Percentiles rank a stretch among this genome's conserved stretches.
These are phyloP conservation scores for Amanita polypyramis DNA, from an alignment of 768 basidiomycete species.

Conservation along the genomic window DNA sequence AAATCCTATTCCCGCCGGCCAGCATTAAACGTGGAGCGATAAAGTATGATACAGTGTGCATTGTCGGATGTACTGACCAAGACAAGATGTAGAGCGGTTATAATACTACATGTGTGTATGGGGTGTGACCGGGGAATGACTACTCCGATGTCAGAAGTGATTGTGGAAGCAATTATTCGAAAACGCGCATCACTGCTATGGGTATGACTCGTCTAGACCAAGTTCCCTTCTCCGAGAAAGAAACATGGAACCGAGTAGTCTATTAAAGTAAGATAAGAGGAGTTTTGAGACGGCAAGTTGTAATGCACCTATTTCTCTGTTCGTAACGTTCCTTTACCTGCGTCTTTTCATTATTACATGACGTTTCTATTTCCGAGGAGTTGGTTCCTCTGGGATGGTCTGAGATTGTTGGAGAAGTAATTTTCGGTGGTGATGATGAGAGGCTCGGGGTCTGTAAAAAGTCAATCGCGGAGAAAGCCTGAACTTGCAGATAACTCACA, in stretches of 20 bases:
- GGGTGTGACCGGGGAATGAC: neutral
- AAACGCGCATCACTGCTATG: neutral
- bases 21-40: neutral
- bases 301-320: slow-evolving; percentile 45
- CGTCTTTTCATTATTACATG: slow-evolving; percentile 26
- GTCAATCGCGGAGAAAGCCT: neutral
- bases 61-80: neutral
- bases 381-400: neutral
- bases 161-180: neutral
- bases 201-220: slow-evolving; percentile 6
- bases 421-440: neutral
- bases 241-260: slow-evolving; percentile 45
- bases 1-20: too few relatives aligned
- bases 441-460: neutral
- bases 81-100: neutral
- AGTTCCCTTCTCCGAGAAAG: slow-evolving; percentile 45
- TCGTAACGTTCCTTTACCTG: slow-evolving; percentile 53
- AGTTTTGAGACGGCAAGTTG: neutral
- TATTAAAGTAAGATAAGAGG: neutral
- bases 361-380: slow-evolving; percentile 7
- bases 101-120: neutral
- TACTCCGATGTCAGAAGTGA: neutral
- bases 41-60: too few relatives aligned
- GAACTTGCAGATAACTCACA: neutral
- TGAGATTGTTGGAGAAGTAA: neutral